These are phyloP conservation scores for Elongisporangium anandrum DNA, from an alignment of 352 stramenopile species.

Conservation along the genomic window DNA sequence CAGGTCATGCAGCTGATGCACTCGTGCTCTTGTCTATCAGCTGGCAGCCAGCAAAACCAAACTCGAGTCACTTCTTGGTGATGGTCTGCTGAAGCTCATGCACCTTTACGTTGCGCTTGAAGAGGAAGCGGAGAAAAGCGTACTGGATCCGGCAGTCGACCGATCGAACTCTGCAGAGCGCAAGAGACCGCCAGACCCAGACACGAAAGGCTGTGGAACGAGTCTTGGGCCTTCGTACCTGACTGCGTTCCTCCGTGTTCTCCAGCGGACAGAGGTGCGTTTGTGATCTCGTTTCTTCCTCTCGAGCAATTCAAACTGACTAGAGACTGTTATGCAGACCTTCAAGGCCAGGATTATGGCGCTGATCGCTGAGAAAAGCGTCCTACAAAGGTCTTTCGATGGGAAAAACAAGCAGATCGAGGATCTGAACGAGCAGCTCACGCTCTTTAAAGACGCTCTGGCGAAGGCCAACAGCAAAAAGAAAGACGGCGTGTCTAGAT, in stretches of 20 bases:
- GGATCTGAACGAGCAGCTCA: slow-evolving; percentile 40
- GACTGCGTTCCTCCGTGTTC: slow-evolving; percentile 31
- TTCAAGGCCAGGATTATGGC: slow-evolving; percentile 36
- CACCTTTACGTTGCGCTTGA: slow-evolving; percentile 10
- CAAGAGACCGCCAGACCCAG: slow-evolving; percentile 8
- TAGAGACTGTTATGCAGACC: slow-evolving; percentile 13
- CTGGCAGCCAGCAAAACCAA: slow-evolving; percentile 22
- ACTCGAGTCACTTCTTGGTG: slow-evolving; percentile 26
- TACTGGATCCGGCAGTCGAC: slow-evolving; percentile 10
- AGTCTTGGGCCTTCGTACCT: slow-evolving; percentile 41
- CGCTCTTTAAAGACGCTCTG: slow-evolving; percentile 61
- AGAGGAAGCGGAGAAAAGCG: slow-evolving; percentile 5
- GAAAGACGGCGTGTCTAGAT: neutral
- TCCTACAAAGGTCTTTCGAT: slow-evolving; percentile 18
- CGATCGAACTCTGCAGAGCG: neutral
- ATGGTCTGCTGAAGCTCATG: slow-evolving; percentile 23
- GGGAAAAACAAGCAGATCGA: slow-evolving; percentile 27
- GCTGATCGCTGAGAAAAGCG: slow-evolving; percentile 29
- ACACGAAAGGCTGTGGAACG: slow-evolving; percentile 33
- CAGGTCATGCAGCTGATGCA: no score
- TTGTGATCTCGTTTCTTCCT: neutral
- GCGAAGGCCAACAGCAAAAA: slow-evolving; percentile 17
- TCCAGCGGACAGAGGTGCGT: slow-evolving; percentile 46
- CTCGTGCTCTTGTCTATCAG: slow-evolving; percentile 6
- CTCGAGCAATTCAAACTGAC: neutral